Conservation (phyloP, 805 yeast genomes). For the Gaillardinia entomophila region DNA sequence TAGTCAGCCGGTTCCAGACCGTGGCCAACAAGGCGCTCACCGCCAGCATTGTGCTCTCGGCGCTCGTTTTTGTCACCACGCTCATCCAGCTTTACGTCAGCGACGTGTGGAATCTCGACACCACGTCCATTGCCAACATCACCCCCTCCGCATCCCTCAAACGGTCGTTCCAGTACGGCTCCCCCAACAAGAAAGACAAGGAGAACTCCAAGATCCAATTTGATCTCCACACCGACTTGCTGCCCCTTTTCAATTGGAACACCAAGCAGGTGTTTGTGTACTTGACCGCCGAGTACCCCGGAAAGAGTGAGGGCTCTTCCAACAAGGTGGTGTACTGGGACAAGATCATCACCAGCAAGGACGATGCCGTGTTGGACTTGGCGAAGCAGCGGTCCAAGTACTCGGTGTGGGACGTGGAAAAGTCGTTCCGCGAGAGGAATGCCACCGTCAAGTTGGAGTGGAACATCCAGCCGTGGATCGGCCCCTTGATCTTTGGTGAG, state of each 20-base stretch:
- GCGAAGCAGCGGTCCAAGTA: conserved; percentile 61
- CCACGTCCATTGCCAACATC: conserved; percentile 31
- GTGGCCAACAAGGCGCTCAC: conserved; percentile 52
- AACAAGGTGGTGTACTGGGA: conserved; percentile 91
- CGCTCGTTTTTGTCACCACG: conserved; percentile 43
- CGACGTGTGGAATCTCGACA: conserved; percentile 39
- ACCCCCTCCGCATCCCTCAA: conserved; percentile 39
- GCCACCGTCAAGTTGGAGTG: conserved; percentile 72
- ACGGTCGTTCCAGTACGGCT: conserved; percentile 62
- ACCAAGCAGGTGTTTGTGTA: conserved; percentile 94
- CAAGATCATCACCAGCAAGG: conserved; percentile 56
- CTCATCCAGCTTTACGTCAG: conserved; percentile 41
- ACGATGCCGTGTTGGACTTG: conserved; percentile 54
- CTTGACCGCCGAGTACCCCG: conserved; percentile 76
- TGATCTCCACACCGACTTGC: conserved; percentile 68
- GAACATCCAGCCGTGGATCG: conserved; percentile 91
- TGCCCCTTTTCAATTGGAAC: conserved; percentile 89
- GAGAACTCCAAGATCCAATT: conserved; percentile 71
- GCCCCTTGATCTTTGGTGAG: conserved; percentile 69
- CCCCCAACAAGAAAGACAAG: conserved; percentile 58
- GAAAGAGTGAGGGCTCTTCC: conserved; percentile 34
- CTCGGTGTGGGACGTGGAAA: conserved; percentile 80
- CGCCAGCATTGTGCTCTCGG: conserved; percentile 42
- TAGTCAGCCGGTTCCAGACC: conserved; percentile 37
- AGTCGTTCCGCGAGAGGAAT: conserved; percentile 53